Base-by-base conservation (phyloP, 306 rosid species). In the Calophaca sinica region DNA sequence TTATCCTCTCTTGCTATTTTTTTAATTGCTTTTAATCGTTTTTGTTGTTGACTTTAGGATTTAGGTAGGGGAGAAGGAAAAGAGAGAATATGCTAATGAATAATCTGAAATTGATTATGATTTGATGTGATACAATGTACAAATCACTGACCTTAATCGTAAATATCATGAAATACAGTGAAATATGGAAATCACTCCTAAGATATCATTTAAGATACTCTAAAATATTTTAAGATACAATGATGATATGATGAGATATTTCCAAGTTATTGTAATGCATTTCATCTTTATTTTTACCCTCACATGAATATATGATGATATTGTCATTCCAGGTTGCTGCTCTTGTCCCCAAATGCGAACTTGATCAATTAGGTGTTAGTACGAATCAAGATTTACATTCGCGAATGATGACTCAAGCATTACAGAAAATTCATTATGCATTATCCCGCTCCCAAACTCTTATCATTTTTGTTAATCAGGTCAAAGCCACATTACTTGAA, bases 321-420 rank as follows among this genome's bases (percentile, higher is more conserved):
- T 73, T 77, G 28, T 26, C 62, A 41, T 75, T 77, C 72, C 89
- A 94, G 98, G 98, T 91, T 48, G 98, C 96, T 60, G 97, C 98
- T 75, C 97, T 89, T 38, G 83, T 91, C 69, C 98, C 98, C 6
- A 83, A 89, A 73, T 63, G 79, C 6, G 98, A 94, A 76, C 84
- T 94, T 70, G 94, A 87, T 82, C 87, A 77, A 45, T 33, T 72
- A 75, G 83, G 86, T 36, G 85, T 85, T 70, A 65, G 72, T 68
- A 68, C 75, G 12, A 51, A n/a, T 28, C 58, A 39, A 75, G 91
- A 88, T 79, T 65, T 50, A 7, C 96, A 84, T 74, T 81, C 94
- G 0, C 79, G 57, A 55, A 74, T 91, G 73, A 91, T 90, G 96
- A 86, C 90, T 67, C 90, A 76, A 68, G 91, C 97, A 38, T 84